Conservation (phyloP, 2,329 filamentous ascomycete species). For the Colletotrichum agaves region DNA sequence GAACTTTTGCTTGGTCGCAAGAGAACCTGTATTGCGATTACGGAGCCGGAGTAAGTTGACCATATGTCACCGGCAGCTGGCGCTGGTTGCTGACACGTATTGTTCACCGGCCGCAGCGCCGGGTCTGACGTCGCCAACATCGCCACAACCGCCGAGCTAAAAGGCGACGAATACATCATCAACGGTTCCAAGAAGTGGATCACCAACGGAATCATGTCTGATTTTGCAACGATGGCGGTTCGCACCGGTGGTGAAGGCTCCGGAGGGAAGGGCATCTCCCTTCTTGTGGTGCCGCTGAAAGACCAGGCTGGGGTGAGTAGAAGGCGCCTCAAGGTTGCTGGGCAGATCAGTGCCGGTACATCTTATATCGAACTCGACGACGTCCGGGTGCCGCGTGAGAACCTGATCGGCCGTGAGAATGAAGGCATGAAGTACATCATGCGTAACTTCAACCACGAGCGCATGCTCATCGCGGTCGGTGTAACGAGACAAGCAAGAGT, state of each 20-base stretch:
- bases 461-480: conserved; percentile 73
- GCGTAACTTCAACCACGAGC: conserved; percentile 85
- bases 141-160: conserved; percentile 72
- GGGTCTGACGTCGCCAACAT: conserved; percentile 81
- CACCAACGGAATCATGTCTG: conserved; percentile 77
- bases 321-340: conserved; percentile 73
- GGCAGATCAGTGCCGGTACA: conserved; percentile 73
- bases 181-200: conserved; percentile 88
- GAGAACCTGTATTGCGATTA: conserved; percentile 80
- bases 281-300: conserved; percentile 78
- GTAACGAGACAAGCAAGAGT: conserved; percentile 67
- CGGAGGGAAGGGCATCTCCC: conserved; percentile 70
- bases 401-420: conserved; percentile 76
- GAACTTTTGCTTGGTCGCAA: conserved; percentile 74
- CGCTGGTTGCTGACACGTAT: fast-evolving
- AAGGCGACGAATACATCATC: conserved; percentile 74
- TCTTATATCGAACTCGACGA: conserved; percentile 83
- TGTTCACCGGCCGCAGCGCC: conserved; percentile 51
- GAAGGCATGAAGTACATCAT: conserved; percentile 80
- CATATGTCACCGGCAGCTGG: fast-evolving
- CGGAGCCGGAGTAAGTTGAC: conserved; percentile 68
- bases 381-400: conserved; percentile 75
- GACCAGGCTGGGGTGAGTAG: conserved; percentile 73
- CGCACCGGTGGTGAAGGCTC: conserved; percentile 71
- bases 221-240: conserved; percentile 77